A percentile compares a stretch with the other conserved stretches of the same genome.
Evolutionary conservation across 2,329 filamentous ascomycete genomes (phyloP).

Genomic region (Lasiodiplodia hormozganensis): DNA sequence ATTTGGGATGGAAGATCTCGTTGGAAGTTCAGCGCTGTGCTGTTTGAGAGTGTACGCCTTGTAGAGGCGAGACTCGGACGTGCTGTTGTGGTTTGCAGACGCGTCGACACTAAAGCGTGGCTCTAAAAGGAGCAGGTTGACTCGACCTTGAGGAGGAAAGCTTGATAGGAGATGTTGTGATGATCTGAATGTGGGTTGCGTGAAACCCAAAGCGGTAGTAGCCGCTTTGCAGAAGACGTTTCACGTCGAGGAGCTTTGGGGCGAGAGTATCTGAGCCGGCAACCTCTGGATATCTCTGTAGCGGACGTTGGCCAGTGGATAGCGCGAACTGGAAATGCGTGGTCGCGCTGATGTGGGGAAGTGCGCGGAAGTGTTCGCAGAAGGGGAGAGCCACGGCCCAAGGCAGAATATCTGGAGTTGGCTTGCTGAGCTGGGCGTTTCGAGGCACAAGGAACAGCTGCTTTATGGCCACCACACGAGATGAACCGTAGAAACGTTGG

Average conservation of each 20-base stretch:
- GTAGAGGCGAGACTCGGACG: neutral
- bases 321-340: too few species aligned
- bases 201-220: neutral
- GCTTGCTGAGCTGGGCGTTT: too few species aligned
- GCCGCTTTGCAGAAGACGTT: neutral
- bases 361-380: too few species aligned
- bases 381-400: too few species aligned
- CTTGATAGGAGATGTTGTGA: neutral
- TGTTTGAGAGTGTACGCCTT: neutral
- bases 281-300: neutral
- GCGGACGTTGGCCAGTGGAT: too few species aligned
- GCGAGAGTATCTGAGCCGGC: neutral
- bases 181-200: neutral
- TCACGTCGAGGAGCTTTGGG: neutral
- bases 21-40: neutral
- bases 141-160: fast-evolving
- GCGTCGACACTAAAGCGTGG: neutral
- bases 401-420: too few species aligned
- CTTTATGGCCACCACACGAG: too few species aligned
- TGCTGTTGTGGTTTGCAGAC: neutral
- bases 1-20: neutral
- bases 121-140: neutral
- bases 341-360: too few species aligned
- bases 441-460: too few species aligned
- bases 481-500: neutral